Evolutionary conservation across 2,329 filamentous ascomycete species (phyloP).

Genomic region (Ramichloridium luteum): DNA sequence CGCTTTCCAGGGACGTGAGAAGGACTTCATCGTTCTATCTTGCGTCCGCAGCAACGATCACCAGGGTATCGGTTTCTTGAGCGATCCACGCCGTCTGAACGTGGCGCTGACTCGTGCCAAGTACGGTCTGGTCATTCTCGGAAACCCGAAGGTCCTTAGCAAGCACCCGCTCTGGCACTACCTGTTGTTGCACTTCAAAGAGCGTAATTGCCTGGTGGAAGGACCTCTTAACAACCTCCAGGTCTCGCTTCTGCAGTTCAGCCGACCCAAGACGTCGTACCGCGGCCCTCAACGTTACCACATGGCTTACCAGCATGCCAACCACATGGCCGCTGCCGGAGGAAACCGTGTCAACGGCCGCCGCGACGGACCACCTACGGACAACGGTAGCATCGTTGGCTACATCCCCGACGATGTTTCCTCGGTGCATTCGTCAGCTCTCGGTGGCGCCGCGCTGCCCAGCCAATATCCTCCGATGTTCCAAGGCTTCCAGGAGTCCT

Average conservation of each 20-base stretch:
- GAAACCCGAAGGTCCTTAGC: conserved; percentile 91
- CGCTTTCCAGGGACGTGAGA: conserved; percentile 96
- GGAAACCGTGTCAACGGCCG: conserved; percentile 36
- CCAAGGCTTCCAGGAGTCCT: conserved; percentile 78
- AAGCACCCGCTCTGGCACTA: conserved; percentile 98
- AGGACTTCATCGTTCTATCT: conserved; percentile 96
- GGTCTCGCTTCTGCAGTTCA: conserved; percentile 87
- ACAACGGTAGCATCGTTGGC: conserved; percentile 79
- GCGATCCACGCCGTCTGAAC: conserved; percentile 91
- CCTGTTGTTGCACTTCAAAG: conserved; percentile 90
- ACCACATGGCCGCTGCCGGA: conserved; percentile 43
- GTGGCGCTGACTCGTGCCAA: conserved; percentile 94
- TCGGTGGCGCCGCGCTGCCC: conserved; percentile 57
- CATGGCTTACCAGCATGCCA: conserved; percentile 59
- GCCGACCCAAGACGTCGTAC: conserved; percentile 82
- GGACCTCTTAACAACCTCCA: conserved; percentile 93
- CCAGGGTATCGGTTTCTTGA: conserved; percentile 97
- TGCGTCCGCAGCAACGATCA: conserved; percentile 98
- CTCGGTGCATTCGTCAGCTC: conserved; percentile 83
- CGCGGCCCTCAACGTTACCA: conserved; percentile 80
- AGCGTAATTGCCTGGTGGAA: conserved; percentile 89
- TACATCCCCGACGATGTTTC: conserved; percentile 97
- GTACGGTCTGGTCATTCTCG: conserved; percentile 89
- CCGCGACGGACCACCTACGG: conserved; percentile 41
- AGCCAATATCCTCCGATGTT: conserved; percentile 92